Base-by-base conservation (phyloP, 2,329 filamentous ascomycete genomes). In the Fusarium sp. region DNA sequence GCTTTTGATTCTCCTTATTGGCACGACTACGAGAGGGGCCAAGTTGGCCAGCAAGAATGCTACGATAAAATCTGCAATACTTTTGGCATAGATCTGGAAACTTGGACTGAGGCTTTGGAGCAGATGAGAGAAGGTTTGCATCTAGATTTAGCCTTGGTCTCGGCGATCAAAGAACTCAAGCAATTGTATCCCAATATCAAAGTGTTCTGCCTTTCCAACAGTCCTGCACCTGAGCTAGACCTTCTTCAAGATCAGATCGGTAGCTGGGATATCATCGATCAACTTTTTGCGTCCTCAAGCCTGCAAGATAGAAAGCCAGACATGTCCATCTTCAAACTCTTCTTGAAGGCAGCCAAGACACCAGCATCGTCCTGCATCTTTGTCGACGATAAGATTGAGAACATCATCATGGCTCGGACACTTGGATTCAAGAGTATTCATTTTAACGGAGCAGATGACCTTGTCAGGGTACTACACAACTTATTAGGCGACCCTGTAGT, bases 261-360 rank as follows among this genome's bases (percentile, higher is more conserved):
- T 3, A 45, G 39, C 6, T 62, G 50, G 60, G 56, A 14, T 15
- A 56, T 63, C 2, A 12, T 62, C 11, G 50, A 63, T 4, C 8
- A 39, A 6, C 43, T 62, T 4, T 17, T 12, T 7, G 30, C 34
- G 8, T 61, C 60, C 10, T 48, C 56, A 5, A 15, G 3, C 1
- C 6, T 56, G 9, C 4, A 6, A 2, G 12, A 49, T 6, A n/a
- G 56, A 14, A 62, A 63, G 9, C 60, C 60, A 14, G 56, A 62
- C 8, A 6, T 20, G 3, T 3, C 32, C 4, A 23, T 32, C 9
- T 63, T 56, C 12, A 9, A 7, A 2, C 12, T 19, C 1, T 57
- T 36, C 7, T 11, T 56, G 30, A 10, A 46, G 11, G 28, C 30
- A 11, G 7, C n/a, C 3, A 15, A 17, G 3, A 7, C 17, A 1